These are phyloP conservation scores for Tuber microsphaerosporum DNA, from an alignment of 495 filamentous ascomycete species.

Conservation along the genomic window DNA sequence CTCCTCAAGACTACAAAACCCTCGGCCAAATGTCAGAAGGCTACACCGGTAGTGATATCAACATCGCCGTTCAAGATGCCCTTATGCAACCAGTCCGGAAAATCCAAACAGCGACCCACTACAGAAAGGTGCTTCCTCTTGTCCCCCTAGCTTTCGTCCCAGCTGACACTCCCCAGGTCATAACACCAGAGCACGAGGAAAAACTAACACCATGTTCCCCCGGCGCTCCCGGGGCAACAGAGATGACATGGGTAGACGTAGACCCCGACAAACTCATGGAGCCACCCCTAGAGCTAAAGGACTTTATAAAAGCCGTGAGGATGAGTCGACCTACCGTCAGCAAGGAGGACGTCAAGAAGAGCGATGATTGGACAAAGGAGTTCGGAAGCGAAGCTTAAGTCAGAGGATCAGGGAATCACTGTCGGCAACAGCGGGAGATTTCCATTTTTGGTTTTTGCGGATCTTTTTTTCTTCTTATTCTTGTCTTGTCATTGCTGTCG, in stretches of 20 bases:
- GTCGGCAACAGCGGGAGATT: not conserved
- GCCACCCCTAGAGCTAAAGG: slow-evolving; percentile 76
- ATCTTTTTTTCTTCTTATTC: not conserved
- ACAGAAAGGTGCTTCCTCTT: slow-evolving; percentile 65
- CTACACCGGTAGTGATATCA: slow-evolving; percentile 93
- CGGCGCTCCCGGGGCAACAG: slow-evolving; percentile 71
- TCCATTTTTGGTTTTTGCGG: not conserved
- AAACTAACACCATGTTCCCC: slow-evolving; percentile 91
- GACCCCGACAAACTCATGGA: slow-evolving; percentile 76
- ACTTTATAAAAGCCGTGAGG: slow-evolving; percentile 90
- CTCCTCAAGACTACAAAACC: slow-evolving; percentile 65
- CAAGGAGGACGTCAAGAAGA: slow-evolving; percentile 68
- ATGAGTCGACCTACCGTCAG: slow-evolving; percentile 83
- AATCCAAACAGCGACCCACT: slow-evolving; percentile 97
- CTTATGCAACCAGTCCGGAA: slow-evolving; percentile 96
- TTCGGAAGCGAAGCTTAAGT: slow-evolving; percentile 82
- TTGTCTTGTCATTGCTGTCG: not conserved
- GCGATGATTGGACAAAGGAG: slow-evolving; percentile 89
- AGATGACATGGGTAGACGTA: slow-evolving; percentile 89
- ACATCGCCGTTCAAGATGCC: slow-evolving; percentile 92
- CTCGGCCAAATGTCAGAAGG: slow-evolving; percentile 78
- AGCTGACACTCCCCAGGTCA: not conserved
- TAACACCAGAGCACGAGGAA: slow-evolving; percentile 55
- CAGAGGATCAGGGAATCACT: not conserved
- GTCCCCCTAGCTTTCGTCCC: not conserved